Base-by-base conservation (phyloP, 139 green algal species). In the Chlamydomonas sp. region DNA sequence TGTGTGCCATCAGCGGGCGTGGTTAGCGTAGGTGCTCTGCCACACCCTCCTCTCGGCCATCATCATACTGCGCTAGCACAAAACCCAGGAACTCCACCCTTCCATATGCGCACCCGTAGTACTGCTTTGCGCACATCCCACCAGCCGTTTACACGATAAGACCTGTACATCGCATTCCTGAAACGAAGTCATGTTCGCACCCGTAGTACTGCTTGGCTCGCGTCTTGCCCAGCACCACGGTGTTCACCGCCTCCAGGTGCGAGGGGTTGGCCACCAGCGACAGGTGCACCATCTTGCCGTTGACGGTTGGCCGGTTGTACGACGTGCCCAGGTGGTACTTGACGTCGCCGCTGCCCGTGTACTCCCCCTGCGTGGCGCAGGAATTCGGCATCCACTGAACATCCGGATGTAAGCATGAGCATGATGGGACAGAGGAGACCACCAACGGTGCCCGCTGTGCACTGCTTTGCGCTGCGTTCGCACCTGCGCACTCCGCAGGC, bases 261-360 rank as follows among this genome's bases (percentile, higher is more conserved):
- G 91, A 97, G 7, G 98, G 98, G 94, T 99, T 99, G 76, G 98
- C 97, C 81, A 99, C 88, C 67, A 99, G 94, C 0, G 94, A 98
- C 73, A 99, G 91, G 90, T 99, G 96, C 81, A 99, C 95, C 80
- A 93, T 94, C 92, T 97, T 97, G 78, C 98, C 95, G 75, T 88
- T 91, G 16, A 93, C 75, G n/a, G 97, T 99, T 66, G 98, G 98
- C 17, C 98, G 91, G 92, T 98, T 95, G 92, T 97, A 99, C 10
- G 92, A 97, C 49, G 98, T 99, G 57, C 98, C 98, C 87, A 99
- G 92, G 89, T 99, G 98, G 94, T 99, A 99, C 95, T 99, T 99
- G n/a, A 99, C 97, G 83, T 99, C 89, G 71, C 89, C 91, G 62
- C 84, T 89, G 57, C 91, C 91, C 5, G 90, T 92, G 89, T 95